Evolutionary conservation across 768 basidiomycete genomes (phyloP).

Genomic region (Daedaleopsis sinensis): DNA sequence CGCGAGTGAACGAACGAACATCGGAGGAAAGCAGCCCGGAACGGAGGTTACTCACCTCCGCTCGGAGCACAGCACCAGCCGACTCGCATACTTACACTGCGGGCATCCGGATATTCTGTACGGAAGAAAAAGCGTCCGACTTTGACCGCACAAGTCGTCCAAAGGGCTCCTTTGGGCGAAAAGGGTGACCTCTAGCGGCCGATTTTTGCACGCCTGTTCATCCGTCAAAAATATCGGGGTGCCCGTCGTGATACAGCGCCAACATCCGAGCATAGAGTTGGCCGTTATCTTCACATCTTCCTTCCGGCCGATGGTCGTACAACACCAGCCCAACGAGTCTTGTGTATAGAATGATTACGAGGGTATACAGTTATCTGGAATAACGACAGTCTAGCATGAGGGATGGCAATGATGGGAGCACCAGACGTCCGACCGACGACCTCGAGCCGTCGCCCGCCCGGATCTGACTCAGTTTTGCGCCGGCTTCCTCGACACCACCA

Average conservation of each 20-base stretch:
- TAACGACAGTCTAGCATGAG: neutral
- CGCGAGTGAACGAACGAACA: neutral
- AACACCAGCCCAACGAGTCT: neutral
- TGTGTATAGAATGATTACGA: constrained; percentile 14
- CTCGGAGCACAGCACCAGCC: neutral
- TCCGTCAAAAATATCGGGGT: too few species aligned
- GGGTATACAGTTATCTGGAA: constrained; percentile 18
- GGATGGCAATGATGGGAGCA: neutral
- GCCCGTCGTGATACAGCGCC: too few species aligned
- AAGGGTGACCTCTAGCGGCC: too few species aligned
- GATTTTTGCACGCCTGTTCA: too few species aligned
- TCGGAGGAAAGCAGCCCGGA: neutral
- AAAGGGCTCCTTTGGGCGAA: too few species aligned
- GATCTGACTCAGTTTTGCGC: constrained; percentile 18
- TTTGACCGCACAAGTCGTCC: too few species aligned
- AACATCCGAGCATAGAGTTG: too few species aligned
- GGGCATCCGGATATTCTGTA: too few species aligned
- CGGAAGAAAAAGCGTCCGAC: too few species aligned
- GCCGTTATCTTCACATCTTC: neutral
- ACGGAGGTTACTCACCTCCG: constrained; percentile 1
- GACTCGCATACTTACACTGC: too few species aligned
- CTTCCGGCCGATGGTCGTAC: neutral
- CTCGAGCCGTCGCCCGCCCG: neutral
- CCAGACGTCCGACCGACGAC: neutral
- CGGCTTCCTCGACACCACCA: constrained; percentile 50